Conservation (phyloP, 2,329 filamentous ascomycete species). For the Fusarium sp. region DNA sequence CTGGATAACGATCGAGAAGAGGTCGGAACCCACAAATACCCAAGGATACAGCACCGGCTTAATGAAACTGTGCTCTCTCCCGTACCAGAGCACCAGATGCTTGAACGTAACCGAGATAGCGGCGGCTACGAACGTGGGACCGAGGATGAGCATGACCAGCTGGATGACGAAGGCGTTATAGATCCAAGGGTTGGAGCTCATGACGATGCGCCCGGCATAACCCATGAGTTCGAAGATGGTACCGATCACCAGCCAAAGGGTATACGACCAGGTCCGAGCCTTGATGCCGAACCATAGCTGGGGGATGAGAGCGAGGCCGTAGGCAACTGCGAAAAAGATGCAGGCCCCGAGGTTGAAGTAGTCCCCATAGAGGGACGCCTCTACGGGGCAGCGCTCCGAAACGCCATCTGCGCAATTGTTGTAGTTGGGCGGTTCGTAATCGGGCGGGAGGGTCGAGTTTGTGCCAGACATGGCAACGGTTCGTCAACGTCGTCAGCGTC, state of each 20-base stretch:
- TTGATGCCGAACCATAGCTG: slow-evolving; percentile 53
- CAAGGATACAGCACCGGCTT: slow-evolving; percentile 61
- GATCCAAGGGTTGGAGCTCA: slow-evolving; percentile 59
- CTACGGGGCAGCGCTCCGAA: slow-evolving; percentile 40
- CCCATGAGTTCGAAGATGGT: slow-evolving; percentile 59
- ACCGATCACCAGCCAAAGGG: slow-evolving; percentile 54
- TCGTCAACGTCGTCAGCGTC: background rate
- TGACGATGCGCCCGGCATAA: slow-evolving; percentile 59
- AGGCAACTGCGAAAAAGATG: slow-evolving; percentile 55
- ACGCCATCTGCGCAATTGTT: slow-evolving; percentile 29
- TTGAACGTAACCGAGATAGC: slow-evolving; percentile 62
- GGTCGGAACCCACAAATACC: slow-evolving; percentile 65
- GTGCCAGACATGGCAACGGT: background rate
- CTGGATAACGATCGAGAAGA: slow-evolving; percentile 54
- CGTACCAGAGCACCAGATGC: slow-evolving; percentile 60
- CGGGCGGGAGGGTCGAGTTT: slow-evolving; percentile 10
- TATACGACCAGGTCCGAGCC: slow-evolving; percentile 58
- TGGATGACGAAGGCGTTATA: slow-evolving; percentile 59
- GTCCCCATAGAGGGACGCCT: slow-evolving; percentile 44
- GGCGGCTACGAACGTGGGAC: slow-evolving; percentile 60
- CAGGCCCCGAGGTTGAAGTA: slow-evolving; percentile 46
- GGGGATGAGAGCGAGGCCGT: slow-evolving; percentile 52
- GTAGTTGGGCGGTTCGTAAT: slow-evolving; percentile 31
- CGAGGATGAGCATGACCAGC: slow-evolving; percentile 60
- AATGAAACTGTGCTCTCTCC: slow-evolving; percentile 55